These are phyloP conservation scores for Eutrema yunnanense DNA, from an alignment of 345 rosid species.

Conservation along the genomic window DNA sequence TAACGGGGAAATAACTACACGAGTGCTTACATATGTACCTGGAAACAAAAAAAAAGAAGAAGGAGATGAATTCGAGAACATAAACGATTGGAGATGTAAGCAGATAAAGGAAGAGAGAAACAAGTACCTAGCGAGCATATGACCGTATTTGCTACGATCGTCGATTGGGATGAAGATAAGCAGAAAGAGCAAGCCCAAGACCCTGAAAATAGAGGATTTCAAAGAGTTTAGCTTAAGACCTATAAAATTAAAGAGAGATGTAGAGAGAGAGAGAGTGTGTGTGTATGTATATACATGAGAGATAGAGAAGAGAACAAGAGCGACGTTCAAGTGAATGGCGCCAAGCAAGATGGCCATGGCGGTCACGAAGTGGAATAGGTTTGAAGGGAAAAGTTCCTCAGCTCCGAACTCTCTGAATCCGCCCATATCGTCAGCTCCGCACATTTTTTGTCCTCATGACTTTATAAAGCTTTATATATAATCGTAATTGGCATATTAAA, in stretches of 20 bases:
- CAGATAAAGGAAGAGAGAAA: neutral
- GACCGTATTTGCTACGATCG: constrained; percentile 52
- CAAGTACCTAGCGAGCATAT: constrained; percentile 50
- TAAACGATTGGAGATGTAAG: neutral
- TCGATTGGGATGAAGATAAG: constrained; percentile 69
- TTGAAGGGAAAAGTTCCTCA: constrained; percentile 34
- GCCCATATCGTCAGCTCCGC: constrained; percentile 18
- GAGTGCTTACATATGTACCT: constrained; percentile 79
- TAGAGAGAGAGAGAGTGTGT: neutral
- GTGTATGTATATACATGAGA: constrained; percentile 33
- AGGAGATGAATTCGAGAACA: neutral
- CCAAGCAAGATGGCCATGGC: constrained; percentile 57
- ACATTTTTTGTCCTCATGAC: too few relatives aligned
- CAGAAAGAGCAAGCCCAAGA: constrained; percentile 47
- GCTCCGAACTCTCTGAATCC: constrained; percentile 36
- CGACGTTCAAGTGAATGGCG: constrained; percentile 56
- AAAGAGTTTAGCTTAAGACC: neutral
- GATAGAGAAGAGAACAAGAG: constrained; percentile 41
- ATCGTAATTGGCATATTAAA: too few relatives aligned
- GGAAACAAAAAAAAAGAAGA: neutral
- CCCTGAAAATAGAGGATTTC: constrained; percentile 36
- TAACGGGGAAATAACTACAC: constrained; percentile 63
- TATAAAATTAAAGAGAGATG: neutral
- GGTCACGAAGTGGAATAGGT: constrained; percentile 24
- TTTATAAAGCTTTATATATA: too few relatives aligned